Conservation (phyloP, 371 early-diverging fungal species). For the Capillidium heterosporum region DNA sequence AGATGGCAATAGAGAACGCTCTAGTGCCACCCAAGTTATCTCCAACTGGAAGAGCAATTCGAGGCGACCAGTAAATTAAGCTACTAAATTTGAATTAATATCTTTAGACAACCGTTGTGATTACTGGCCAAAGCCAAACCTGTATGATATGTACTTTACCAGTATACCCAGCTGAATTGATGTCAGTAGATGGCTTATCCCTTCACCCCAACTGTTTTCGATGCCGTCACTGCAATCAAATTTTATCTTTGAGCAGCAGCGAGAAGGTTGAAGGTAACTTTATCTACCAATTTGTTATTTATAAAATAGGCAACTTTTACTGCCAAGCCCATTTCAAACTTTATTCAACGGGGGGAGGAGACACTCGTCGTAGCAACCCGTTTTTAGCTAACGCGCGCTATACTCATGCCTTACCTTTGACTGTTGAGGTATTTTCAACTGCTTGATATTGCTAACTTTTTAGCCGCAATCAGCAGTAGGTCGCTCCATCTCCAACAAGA, state of each 20-base stretch:
- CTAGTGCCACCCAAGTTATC: too few species aligned
- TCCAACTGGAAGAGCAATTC: neutral
- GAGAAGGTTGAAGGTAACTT: constrained; percentile 3
- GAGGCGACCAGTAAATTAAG: neutral
- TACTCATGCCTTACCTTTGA: neutral
- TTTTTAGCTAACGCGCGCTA: constrained; percentile 4
- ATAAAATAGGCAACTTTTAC: neutral
- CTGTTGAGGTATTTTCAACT: neutral
- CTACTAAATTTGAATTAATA: neutral
- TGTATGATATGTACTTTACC: neutral
- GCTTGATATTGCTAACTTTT: neutral
- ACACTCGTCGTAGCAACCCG: neutral
- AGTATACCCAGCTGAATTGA: constrained; percentile 3
- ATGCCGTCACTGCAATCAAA: constrained; percentile 5
- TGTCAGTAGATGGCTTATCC: neutral
- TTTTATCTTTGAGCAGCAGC: neutral
- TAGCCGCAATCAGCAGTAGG: constrained; percentile 1
- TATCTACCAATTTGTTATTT: neutral
- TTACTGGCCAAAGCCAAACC: constrained; percentile 4
- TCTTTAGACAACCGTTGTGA: constrained; percentile 4
- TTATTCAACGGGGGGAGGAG: neutral
- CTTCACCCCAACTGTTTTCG: constrained; percentile 5
- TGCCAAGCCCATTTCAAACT: constrained; percentile 1
- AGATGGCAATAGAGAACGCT: too few species aligned
- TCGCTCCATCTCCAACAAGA: neutral